Evolutionary conservation across 305 asterid genomes (phyloP), one percentile per base, ranked within the genome.

Genomic region (Fraxinus velutina): DNA sequence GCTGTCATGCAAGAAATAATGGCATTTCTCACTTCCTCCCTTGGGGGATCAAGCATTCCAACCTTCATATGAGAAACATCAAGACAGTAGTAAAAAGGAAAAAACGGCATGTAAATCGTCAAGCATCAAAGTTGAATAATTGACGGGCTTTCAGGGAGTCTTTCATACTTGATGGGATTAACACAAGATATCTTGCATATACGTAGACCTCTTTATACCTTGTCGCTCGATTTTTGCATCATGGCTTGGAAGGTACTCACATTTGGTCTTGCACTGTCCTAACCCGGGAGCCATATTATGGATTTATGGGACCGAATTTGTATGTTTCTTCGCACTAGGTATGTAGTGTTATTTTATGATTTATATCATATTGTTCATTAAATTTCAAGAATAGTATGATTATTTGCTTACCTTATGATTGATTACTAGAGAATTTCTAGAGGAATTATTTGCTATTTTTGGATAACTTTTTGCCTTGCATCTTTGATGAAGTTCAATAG

Each of bases 11-110:
- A 96, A 37, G 99, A 92, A 87, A 89, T 91, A 82, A 96, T 91
- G 79, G 99, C 99, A 83, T 91, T 88, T 83, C 89, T 90, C 64
- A 96, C 99, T 92, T 94, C 98, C 88, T 94, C 98, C 90, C 98
- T 92, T 70, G 99, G 99, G 74, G 99, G 99, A 90, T 96, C 99
- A 87, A 92, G 98, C 99, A 96, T 96, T 82, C 99, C 99, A 91
- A 94, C 97, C 99, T 96, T 88, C 30, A 82, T 80, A 42, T 74
- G 33, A 86, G 27, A 77, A 83, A 79, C 60, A 82, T 6, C 27
- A 42, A 75, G 44, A 85, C 36, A 68, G 42, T 68, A 19, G 50
- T 10, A 71, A 81, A 64, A 82, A 77, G 37, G 62, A 81, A 17
- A 34, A 50, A 77, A 70, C 17, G 55, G 64, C 32, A 10, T 79